These are phyloP conservation scores for Kregervanrija pseudodelftensis DNA, from an alignment of 805 yeast species.

Conservation along the genomic window DNA sequence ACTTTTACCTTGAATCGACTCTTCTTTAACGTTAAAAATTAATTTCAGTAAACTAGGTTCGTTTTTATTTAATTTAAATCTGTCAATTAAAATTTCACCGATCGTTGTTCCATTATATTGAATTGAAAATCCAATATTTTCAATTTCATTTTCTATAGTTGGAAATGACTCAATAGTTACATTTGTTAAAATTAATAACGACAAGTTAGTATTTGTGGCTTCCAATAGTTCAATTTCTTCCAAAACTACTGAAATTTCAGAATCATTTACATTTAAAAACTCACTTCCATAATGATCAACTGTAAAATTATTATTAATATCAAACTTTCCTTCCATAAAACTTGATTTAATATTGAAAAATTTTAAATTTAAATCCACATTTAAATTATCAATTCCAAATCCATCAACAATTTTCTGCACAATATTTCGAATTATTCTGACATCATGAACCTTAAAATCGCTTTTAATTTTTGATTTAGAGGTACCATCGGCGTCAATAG, in stretches of 20 bases:
- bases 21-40: neutral
- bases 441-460: too few relatives aligned
- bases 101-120: conserved; percentile 28
- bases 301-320: neutral
- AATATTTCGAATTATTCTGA: too few relatives aligned
- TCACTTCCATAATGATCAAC: neutral
- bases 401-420: conserved; percentile 1
- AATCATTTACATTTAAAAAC: neutral
- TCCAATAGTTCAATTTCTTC: conserved; percentile 18
- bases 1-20: neutral
- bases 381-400: neutral
- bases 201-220: conserved; percentile 20
- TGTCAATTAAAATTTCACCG: conserved; percentile 25
- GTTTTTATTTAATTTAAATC: conserved; percentile 14
- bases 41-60: conserved; percentile 1
- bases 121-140: conserved; percentile 12
- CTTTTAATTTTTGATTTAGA: too few relatives aligned
- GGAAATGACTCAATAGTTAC: conserved; percentile 30
- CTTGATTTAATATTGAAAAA: conserved; percentile 1
- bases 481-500: too few relatives aligned
- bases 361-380: neutral
- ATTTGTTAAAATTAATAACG: conserved; percentile 26
- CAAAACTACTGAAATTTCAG: conserved; percentile 5
- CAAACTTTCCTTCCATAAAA: conserved; percentile 5
- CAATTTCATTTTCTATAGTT: conserved; percentile 22